Evolutionary conservation across 2,329 filamentous ascomycete genomes (phyloP), one percentile per base, ranked within the genome.

Genomic region (Aurifilum marmelostoma): DNA sequence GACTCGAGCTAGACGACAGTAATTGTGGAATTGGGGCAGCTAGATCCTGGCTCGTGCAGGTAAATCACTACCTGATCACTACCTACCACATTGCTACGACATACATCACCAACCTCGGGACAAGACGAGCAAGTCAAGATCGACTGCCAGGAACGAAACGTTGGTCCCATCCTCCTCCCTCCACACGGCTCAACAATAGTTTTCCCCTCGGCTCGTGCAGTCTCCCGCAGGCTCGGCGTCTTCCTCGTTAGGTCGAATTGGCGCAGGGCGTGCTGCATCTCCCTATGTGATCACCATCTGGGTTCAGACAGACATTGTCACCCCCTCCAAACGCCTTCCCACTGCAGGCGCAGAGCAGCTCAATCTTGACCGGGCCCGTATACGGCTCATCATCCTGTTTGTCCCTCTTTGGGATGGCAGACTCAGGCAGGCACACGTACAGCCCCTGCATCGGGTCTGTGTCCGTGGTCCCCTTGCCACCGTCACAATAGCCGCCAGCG

Each of bases 311-410:
- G 43, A 71, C 69, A 39, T 71, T 69, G 11, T 64, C 47, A 52
- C 59, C 67, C 5, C 65, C 69, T 4, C 24, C 37, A 43, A 65
- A 67, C 1, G 69, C 43, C 14, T n/a, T 62, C 18, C 69, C 69
- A 34, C 67, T 71, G 62, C 69, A 71, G 21, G 69, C 69, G 58
- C 69, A 71, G 34, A 71, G 50, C 12, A 71, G 67, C 61, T 71
- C 67, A 12, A 71, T 58, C 64, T 71, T 71, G 61, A 71, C 65
- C 4, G 69, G 69, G 9, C 69, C 69, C 2, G 69, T 69, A 24
- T 71, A 71, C 32, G 67, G 67, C 54, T 47, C 47, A 32, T 64
- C 67, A 16, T 65, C 67, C 11, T 50, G 14, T 29, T 27, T 27
- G 11, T 59, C 56, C 39, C 69, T 68, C 37, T 50, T 71, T 4